Base-by-base conservation (phyloP, 2,329 filamentous ascomycete species). In the Laburnicola sp. region DNA sequence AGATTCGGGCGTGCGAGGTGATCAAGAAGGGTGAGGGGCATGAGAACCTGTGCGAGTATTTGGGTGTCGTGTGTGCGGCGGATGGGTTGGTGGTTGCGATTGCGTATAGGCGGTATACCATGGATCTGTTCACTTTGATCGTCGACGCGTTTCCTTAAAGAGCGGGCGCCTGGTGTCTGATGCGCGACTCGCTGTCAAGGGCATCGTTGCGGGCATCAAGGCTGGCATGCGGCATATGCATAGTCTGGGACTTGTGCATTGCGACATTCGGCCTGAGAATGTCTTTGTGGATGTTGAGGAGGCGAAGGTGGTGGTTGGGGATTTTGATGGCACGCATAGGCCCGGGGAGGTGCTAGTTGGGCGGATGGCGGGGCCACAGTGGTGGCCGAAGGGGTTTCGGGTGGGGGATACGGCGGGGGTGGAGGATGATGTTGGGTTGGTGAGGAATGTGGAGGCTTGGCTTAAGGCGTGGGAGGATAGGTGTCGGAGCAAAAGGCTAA, bases 261-360 rank as follows among this genome's bases (percentile, higher is more conserved):
- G 35, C 10, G 43, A 46, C 34, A 27, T 46, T 25, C 22, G 35
- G 10, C 43, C 43, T 23, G 32, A 27, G 23, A 46, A 46, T 26
- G 21, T 46, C 35, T 37, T 46, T 23, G n/a, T 46, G 11, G 30
- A 37, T 6, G 23, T 6, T 7, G 21, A 44, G 26, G 22, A 23
- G 3, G n/a, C 11, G n/a, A 16, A n/a, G 7, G 41, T 44, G 26
- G 28, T 21, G 25, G n/a, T 42, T 16, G 41, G 41, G 8, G 41
- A 44, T 23, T 44, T 44, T 16, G 41, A 44, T 30, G 41, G 26
- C 27, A 32, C 27, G 9, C 23, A 44, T 34, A 25, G 16, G 9
- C 26, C 30, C 4, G 41, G 41, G 10, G 16, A 44, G 2, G 6
- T 10, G 28, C 16, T 44, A 9, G 8, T 10, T 6, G 27, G 21